phyloP scores from a whole-genome alignment of 441 rosid genomes.

The Melianthus villosus region DNA sequence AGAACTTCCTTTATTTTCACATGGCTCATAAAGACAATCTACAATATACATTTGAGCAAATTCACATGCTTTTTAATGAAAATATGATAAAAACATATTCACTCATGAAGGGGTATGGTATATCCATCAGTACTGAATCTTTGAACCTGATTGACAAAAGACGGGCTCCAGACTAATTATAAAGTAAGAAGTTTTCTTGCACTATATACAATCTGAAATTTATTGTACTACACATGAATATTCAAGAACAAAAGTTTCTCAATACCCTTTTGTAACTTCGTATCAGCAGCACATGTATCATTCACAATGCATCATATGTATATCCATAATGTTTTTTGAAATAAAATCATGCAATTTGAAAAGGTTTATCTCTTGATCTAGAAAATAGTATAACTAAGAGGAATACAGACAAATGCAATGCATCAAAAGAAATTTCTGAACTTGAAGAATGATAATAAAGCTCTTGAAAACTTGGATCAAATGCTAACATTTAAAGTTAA shows the following conservation, averaged over 20 bases:
- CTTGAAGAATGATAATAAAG: slow-evolving; percentile 8
- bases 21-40: not conserved
- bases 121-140: slow-evolving; percentile 12
- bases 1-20: too few species aligned
- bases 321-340: slow-evolving; percentile 5
- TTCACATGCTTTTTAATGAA: not conserved
- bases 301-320: not conserved
- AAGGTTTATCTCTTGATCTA: slow-evolving; percentile 32
- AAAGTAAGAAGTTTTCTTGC: slow-evolving; percentile 20
- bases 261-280: too few species aligned
- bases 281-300: too few species aligned
- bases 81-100: not conserved
- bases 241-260: too few species aligned
- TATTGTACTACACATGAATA: not conserved
- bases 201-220: not conserved
- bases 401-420: slow-evolving; percentile 1
- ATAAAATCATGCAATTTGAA: slow-evolving; percentile 25
- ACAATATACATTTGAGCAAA: not conserved
- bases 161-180: slow-evolving; percentile 9
- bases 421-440: slow-evolving; percentile 12
- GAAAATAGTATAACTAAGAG: slow-evolving; percentile 14
- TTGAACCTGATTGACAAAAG: slow-evolving; percentile 17
- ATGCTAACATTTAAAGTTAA: slow-evolving; percentile 5
- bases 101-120: slow-evolving; percentile 21
- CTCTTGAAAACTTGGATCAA: slow-evolving; percentile 7